phyloP scores from a whole-genome alignment of 345 rosid species.

The Gossypium australe region DNA sequence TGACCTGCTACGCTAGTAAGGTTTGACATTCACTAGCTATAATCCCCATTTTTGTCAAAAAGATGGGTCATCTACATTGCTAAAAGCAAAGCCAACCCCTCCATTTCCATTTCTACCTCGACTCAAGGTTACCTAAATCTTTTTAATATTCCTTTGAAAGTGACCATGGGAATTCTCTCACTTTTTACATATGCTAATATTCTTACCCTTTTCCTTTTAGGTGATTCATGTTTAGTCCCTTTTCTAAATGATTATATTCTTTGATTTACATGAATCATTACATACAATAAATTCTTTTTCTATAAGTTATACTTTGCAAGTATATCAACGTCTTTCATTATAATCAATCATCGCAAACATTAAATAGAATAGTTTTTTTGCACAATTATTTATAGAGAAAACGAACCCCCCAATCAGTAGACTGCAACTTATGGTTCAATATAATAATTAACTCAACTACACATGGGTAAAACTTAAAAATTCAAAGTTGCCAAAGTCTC shows the following conservation, averaged over 20 bases:
- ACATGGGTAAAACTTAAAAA: too few species aligned
- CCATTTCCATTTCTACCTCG: constrained; percentile 18
- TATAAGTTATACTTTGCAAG: too few species aligned
- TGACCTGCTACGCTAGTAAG: constrained; percentile 20
- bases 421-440: neutral
- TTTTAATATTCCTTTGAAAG: constrained; percentile 14
- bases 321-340: too few species aligned
- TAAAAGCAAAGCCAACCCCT: neutral
- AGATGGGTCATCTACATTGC: constrained; percentile 10
- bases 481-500: too few species aligned
- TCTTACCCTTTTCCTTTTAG: neutral
- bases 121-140: constrained; percentile 16
- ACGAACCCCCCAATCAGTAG: too few species aligned
- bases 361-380: too few species aligned
- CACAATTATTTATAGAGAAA: too few species aligned
- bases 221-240: neutral
- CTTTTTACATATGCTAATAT: neutral
- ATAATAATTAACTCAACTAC: too few species aligned
- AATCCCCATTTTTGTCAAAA: constrained; percentile 25
- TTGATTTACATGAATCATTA: too few species aligned
- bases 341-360: too few species aligned
- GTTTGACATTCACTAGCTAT: constrained; percentile 24
- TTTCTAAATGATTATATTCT: too few species aligned
- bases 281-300: too few species aligned
- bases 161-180: constrained; percentile 14